Evolutionary conservation across 495 filamentous ascomycete species (phyloP), one percentile per base, ranked within the genome.

Genomic region (Amorphotheca resinae): DNA sequence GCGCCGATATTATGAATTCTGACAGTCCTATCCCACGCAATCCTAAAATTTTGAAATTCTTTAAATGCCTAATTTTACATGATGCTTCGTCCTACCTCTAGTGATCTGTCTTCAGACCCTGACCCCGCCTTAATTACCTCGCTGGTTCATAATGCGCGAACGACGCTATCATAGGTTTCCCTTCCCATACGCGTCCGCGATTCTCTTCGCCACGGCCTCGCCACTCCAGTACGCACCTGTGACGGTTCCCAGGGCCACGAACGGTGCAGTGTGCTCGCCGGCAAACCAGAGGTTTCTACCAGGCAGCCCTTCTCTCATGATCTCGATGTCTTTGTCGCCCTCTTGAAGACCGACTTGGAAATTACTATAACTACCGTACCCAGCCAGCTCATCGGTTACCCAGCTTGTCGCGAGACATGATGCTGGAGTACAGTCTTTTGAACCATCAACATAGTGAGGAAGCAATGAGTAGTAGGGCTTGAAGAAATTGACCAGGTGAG

Each of bases 181-280:
- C 33, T 16, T 38, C 12, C 35, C 25, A 45, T 45, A 45, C 14
- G 16, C 20, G 15, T 44, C 46, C 9, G 39, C 15, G 33, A 49
- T 49, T 12, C 79, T 73, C 48, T 63, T 71, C 15, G 72, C 87
- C 18, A 83, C 82, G 5, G 69, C 69, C 62, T 95, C 84, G 0
- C 89, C 89, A 55, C 82, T 84, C 84, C 84, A 89, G 50, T 85
- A 95, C 12, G 88, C 88, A 1, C 87, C 87, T 2, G 84, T 87
- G 9, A 78, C 82, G 4, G 87, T 94, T 1, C 87, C 87, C 39
- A 93, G 58, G n/a, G 82, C 85, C 18, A 87, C 75, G 60, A 93
- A 89, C 25, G 89, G 87, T 22, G 85, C 77, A 23, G 87, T 93
- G 62, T 95, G 89, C 59, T 96, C 89, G 1, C 89, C 89, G 1